Evolutionary conservation across 768 basidiomycete species (phyloP).

Genomic region (Lentinula edodes): DNA sequence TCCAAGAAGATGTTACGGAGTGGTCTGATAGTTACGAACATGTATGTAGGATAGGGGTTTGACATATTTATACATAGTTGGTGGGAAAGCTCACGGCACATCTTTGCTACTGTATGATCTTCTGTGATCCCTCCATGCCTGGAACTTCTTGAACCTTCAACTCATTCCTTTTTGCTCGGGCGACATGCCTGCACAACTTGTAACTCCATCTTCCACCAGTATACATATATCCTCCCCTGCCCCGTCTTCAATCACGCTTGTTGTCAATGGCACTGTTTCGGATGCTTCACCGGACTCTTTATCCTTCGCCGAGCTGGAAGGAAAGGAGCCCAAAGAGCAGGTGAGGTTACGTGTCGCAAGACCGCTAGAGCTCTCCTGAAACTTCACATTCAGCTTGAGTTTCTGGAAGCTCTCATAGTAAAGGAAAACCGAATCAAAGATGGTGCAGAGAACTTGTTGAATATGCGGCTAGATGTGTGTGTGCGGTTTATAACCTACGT

Average conservation of each 20-base stretch:
- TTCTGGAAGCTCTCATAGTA: constrained; percentile 60
- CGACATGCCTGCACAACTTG: constrained; percentile 16
- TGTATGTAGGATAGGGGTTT: too few species aligned
- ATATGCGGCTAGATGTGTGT: constrained; percentile 54
- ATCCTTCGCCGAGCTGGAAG: constrained; percentile 38
- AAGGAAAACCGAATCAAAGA: constrained; percentile 83
- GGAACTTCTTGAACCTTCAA: not conserved
- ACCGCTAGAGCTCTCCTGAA: not conserved
- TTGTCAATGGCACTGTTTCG: constrained; percentile 4
- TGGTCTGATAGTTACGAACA: too few species aligned
- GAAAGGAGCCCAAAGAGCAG: constrained; percentile 41
- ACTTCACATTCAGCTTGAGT: constrained; percentile 46
- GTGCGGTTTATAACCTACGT: constrained; percentile 8
- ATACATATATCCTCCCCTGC: constrained; percentile 11
- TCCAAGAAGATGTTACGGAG: too few species aligned
- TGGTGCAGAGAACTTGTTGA: constrained; percentile 86
- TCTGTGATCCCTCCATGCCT: not conserved
- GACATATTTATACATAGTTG: too few species aligned
- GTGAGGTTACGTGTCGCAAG: constrained; percentile 17
- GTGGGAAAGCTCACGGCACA: not conserved
- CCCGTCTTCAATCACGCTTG: constrained; percentile 13
- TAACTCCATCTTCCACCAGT: constrained; percentile 9
- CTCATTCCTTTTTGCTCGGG: not conserved
- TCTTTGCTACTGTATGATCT: not conserved
- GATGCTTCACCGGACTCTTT: constrained; percentile 17